Base-by-base conservation (phyloP, 768 basidiomycete genomes). In the Lactarius vividus region DNA sequence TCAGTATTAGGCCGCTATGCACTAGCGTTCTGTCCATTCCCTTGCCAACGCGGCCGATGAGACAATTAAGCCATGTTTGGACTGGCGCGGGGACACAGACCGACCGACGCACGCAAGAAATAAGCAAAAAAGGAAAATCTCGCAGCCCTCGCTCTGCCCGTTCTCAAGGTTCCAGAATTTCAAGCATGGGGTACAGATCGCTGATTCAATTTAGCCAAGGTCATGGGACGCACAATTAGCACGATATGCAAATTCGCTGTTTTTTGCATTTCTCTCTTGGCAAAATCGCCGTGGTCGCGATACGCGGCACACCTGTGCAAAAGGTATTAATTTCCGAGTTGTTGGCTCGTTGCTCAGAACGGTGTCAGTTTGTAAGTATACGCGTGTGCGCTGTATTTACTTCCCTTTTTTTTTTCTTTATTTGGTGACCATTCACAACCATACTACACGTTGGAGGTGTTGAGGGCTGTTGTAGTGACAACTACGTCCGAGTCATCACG, bases 61-160 rank as follows among this genome's bases (percentile, higher is more conserved):
- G 46, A 40, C 58, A 65, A 66, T 66, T 66, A 62, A 62, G 44
- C 65, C 65, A 53, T 53, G 65, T 66, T 66, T 35, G 65, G 61
- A 58, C 56, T 20, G 56, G 35, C 40, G 59, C 55, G 37, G 46
- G 35, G 37, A 11, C 8, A 57, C 33, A 8, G 35, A 29, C 29
- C 11, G 46, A 37, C 16, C 13, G 26, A 20, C 33, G 5, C 15
- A n/a, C 20, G 42, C 29, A 28, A 18, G n/a, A 11, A 39, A 46
- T 37, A 20, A 44, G 31, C 58, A 37, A 39, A 39, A 4, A 39
- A 39, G 37, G 5, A 29, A 46, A 26, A 46, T 59, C 59, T 33
- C 16, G 26, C 3, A 11, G 53, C 11, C 11, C 35, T 13, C 35
- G 35, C 35, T 37, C 7, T 37, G 10, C 35, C 9, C 53, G 49